Conservation (phyloP, 129 eudicot genomes). For the Gnaphalium uliginosum region DNA sequence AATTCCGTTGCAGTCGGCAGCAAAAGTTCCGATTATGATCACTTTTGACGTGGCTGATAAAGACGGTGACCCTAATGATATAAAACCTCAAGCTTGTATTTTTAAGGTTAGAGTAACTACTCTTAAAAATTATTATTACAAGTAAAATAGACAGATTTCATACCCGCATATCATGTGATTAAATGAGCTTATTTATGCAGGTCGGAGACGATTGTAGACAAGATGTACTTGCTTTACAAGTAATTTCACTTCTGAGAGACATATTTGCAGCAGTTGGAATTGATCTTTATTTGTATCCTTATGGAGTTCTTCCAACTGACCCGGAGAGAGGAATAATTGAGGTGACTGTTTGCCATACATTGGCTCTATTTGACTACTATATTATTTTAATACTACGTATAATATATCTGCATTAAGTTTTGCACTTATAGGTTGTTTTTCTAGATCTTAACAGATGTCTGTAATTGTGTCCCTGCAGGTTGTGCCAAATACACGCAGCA, state of each 20-base stretch:
- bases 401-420: not conserved
- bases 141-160: slow-evolving; percentile 3
- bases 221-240: slow-evolving; percentile 98
- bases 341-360: slow-evolving; percentile 42
- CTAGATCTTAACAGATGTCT: not conserved
- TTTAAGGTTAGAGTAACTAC: slow-evolving; percentile 60
- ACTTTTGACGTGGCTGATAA: slow-evolving; percentile 89
- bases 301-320: slow-evolving; percentile 97
- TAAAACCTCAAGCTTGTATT: slow-evolving; percentile 96
- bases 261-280: slow-evolving; percentile 85
- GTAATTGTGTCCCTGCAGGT: slow-evolving; percentile 51
- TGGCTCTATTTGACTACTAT: not conserved
- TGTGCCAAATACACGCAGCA: slow-evolving; percentile 94
- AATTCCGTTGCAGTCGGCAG: slow-evolving; percentile 96
- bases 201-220: slow-evolving; percentile 99
- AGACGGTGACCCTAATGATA: slow-evolving; percentile 67
- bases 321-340: slow-evolving; percentile 96
- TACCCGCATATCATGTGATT: not conserved
- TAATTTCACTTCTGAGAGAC: slow-evolving; percentile 88
- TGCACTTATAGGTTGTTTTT: not conserved
- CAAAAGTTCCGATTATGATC: slow-evolving; percentile 99
- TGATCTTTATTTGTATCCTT: slow-evolving; percentile 81
- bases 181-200: slow-evolving; percentile 43
- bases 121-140: not conserved
- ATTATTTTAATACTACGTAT: not conserved